Percentiles rank a stretch among this genome's conserved stretches.
Conservation (phyloP, 1,139 yeast genomes). For the Nakaseomyces delphensis region DNA sequence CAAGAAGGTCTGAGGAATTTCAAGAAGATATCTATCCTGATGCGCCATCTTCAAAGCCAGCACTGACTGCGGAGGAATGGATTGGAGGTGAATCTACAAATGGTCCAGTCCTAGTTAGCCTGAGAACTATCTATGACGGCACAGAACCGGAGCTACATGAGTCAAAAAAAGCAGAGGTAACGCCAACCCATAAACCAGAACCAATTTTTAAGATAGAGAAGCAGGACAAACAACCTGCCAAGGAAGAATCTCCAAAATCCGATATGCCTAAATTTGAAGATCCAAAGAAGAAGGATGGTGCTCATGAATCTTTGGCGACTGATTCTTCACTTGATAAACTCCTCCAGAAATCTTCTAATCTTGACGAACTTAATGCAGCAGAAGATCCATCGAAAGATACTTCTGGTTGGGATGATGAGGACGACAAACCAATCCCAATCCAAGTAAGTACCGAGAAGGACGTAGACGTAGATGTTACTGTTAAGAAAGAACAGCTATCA, state of each 20-base stretch:
- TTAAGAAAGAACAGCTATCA: slow-evolving; percentile 2
- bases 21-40: slow-evolving; percentile 91
- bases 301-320: slow-evolving; percentile 33
- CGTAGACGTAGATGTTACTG: background rate
- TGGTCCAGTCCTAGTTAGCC: slow-evolving; percentile 72
- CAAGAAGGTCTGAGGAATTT: slow-evolving; percentile 87
- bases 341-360: slow-evolving; percentile 42
- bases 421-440: slow-evolving; percentile 22
- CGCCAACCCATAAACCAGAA: slow-evolving; percentile 30
- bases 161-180: slow-evolving; percentile 33
- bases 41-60: slow-evolving; percentile 73
- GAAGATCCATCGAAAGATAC: slow-evolving; percentile 31
- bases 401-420: slow-evolving; percentile 35
- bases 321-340: slow-evolving; percentile 41
- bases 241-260: slow-evolving; percentile 9
- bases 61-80: slow-evolving; percentile 74
- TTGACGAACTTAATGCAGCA: slow-evolving; percentile 37
- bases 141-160: slow-evolving; percentile 38
- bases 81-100: slow-evolving; percentile 63
- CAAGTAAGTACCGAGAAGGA: slow-evolving; percentile 9
- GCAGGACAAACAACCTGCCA: slow-evolving; percentile 11
- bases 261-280: slow-evolving; percentile 12
- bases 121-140: slow-evolving; percentile 76
- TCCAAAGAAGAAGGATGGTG: slow-evolving; percentile 5
- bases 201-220: slow-evolving; percentile 22